Evolutionary conservation across 805 yeast species (phyloP).

Genomic region (Saccharomyces jurei): DNA sequence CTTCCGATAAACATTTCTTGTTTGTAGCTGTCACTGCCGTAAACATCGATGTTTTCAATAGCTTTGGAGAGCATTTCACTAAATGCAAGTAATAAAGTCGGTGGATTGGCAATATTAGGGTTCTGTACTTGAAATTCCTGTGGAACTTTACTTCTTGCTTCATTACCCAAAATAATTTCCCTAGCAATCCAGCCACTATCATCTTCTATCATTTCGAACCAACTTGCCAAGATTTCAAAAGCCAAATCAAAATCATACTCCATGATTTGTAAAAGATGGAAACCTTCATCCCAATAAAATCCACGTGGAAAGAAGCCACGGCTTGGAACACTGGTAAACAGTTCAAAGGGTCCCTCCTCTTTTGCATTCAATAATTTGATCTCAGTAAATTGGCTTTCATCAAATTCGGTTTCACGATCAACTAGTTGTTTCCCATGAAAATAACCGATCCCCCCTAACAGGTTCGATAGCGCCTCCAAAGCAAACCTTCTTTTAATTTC

Average conservation of each 20-base stretch:
- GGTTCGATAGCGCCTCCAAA: conserved; percentile 68
- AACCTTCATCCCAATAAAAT: conserved; percentile 98
- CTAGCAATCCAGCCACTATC: conserved; percentile 92
- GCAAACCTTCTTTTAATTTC: conserved; percentile 50
- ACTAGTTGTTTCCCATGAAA: conserved; percentile 78
- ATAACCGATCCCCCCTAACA: conserved; percentile 85
- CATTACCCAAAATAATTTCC: conserved; percentile 88
- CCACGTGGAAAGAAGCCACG: conserved; percentile 95
- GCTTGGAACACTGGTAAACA: conserved; percentile 83
- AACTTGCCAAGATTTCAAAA: conserved; percentile 71
- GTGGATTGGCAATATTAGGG: conserved; percentile 90
- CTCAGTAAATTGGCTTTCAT: conserved; percentile 60
- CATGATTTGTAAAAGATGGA: conserved; percentile 74
- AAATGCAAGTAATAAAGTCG: conserved; percentile 75
- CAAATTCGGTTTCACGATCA: conserved; percentile 60
- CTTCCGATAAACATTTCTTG: not conserved
- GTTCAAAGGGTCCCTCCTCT: conserved; percentile 68
- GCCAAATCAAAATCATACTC: conserved; percentile 79
- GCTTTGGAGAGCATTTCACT: conserved; percentile 47
- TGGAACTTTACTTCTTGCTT: conserved; percentile 84
- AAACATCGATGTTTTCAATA: conserved; percentile 16
- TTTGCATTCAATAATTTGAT: conserved; percentile 41
- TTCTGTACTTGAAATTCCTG: conserved; percentile 74
- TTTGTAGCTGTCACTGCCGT: conserved; percentile 17
- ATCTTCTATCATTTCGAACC: conserved; percentile 81